Evolutionary conservation across 1,284 basidiomycete genomes (phyloP).

Genomic region (Moesziomyces aphidis): DNA sequence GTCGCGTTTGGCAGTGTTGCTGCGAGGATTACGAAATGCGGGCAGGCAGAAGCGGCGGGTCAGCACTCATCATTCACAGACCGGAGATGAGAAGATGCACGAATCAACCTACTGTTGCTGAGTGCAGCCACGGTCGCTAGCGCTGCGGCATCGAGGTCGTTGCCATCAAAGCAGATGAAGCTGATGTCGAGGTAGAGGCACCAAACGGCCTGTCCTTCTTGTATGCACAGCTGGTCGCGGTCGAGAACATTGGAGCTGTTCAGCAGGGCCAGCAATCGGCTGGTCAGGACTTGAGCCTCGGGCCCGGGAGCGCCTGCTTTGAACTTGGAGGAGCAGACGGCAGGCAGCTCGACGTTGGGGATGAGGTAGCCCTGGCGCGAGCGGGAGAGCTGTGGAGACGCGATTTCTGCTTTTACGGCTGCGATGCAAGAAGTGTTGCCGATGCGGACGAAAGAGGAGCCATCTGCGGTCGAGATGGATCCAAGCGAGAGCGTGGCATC

Average conservation of each 20-base stretch:
- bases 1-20: slow-evolving; percentile 76
- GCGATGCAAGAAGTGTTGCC: slow-evolving; percentile 52
- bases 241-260: slow-evolving; percentile 71
- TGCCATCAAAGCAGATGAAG: slow-evolving; percentile 97
- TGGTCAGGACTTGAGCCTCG: slow-evolving; percentile 54
- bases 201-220: slow-evolving; percentile 84
- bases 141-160: slow-evolving; percentile 89
- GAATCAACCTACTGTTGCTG: slow-evolving; percentile 76
- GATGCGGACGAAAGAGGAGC: slow-evolving; percentile 44
- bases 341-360: slow-evolving; percentile 89
- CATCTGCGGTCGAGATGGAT: slow-evolving; percentile 51
- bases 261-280: slow-evolving; percentile 73
- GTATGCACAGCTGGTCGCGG: slow-evolving; percentile 80
- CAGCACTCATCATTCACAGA: not conserved
- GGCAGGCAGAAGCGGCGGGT: not conserved
- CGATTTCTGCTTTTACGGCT: slow-evolving; percentile 54
- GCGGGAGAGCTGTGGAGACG: slow-evolving; percentile 30
- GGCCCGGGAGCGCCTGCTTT: slow-evolving; percentile 85
- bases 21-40: not conserved
- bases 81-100: not conserved
- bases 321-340: slow-evolving; percentile 90
- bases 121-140: slow-evolving; percentile 88
- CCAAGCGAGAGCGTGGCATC: slow-evolving; percentile 36
- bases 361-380: slow-evolving; percentile 48
- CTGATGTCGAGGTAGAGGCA: slow-evolving; percentile 91